Evolutionary conservation across 2,329 filamentous ascomycete species (phyloP), one percentile per base, ranked within the genome.

Genomic region (Nigrospora sphaerica): DNA sequence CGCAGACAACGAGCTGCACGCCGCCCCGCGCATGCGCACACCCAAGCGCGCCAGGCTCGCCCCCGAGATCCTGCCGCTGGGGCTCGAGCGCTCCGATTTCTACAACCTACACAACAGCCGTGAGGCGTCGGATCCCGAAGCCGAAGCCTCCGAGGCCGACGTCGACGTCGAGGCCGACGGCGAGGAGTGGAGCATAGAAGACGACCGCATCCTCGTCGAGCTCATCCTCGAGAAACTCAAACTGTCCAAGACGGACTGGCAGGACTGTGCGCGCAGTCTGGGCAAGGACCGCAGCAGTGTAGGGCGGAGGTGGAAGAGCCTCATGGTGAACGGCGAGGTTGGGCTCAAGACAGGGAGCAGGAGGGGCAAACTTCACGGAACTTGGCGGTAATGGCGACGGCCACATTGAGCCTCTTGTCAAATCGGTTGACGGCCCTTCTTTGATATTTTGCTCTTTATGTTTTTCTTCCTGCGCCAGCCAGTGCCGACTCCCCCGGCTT

Each of bases 221-320:
- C 71, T 85, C 16, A 79, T 86, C 35, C 68, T 85, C 6, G 80
- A 83, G 59, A 85, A 85, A 67, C 70, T 85, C 46, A 77, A 77
- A 63, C 70, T 86, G 18, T 75, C 74, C 54, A 83, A 80, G 63
- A 71, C 73, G 43, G 80, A 85, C 48, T 85, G 81, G 81, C 78
- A 83, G 49, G 81, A 85, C 58, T 85, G 81, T 61, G 81, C 81
- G 38, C 71, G 79, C 49, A 80, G 71, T 53, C 67, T 85, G 9
- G 81, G 81, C 50, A 79, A 75, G 55, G 79, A 83, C 62, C 69
- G 77, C 44, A 68, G 72, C 48, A 77, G 72, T 49, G 68, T 83
- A 39, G 75, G 74, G 37, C 68, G 74, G 43, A 67, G 82, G 54
- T 86, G 82, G 82, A 81, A 77, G 68, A 81, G 74, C 46, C 65